Percentiles rank a stretch among this genome's conserved stretches.
phyloP scores from a whole-genome alignment of 2,329 filamentous ascomycete species.

The Aureobasidium sp. region DNA sequence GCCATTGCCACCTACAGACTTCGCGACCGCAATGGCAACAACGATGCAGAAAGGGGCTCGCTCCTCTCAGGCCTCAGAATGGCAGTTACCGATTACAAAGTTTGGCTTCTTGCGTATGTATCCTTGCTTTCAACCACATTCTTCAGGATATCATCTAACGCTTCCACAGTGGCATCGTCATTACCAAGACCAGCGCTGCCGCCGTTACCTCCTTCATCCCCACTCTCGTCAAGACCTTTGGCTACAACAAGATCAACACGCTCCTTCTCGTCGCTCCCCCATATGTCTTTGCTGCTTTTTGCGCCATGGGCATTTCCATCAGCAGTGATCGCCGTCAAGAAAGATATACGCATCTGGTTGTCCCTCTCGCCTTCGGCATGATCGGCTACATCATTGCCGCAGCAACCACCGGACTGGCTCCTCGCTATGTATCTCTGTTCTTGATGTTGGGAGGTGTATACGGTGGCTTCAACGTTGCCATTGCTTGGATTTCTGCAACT shows the following conservation, averaged over 20 bases:
- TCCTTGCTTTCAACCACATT: neutral
- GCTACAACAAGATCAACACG: conserved; percentile 29
- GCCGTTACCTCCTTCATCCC: conserved; percentile 25
- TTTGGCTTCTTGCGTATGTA: conserved; percentile 16
- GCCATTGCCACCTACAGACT: conserved; percentile 7
- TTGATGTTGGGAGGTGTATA: neutral
- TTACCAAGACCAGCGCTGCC: conserved; percentile 15
- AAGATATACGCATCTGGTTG: conserved; percentile 30
- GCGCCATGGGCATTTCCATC: conserved; percentile 11
- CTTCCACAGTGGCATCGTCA: conserved; percentile 3
- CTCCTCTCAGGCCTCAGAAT: conserved; percentile 8
- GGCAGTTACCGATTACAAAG: conserved; percentile 15
- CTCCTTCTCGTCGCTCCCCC: conserved; percentile 27
- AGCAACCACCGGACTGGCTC: conserved; percentile 16
- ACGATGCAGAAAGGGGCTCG: neutral
- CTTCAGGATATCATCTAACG: neutral
- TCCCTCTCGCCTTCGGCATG: conserved; percentile 20
- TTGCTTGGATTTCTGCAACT: neutral
- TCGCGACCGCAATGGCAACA: neutral
- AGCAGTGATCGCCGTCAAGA: conserved; percentile 19
- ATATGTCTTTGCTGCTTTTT: conserved; percentile 23
- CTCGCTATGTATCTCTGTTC: neutral
- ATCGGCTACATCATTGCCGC: conserved; percentile 15
- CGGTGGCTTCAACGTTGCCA: neutral
- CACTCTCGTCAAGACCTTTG: conserved; percentile 29